A percentile compares a stretch with the other conserved stretches of the same genome.
phyloP scores from a whole-genome alignment of 495 filamentous ascomycete species.

The Choiromyces venosus region DNA sequence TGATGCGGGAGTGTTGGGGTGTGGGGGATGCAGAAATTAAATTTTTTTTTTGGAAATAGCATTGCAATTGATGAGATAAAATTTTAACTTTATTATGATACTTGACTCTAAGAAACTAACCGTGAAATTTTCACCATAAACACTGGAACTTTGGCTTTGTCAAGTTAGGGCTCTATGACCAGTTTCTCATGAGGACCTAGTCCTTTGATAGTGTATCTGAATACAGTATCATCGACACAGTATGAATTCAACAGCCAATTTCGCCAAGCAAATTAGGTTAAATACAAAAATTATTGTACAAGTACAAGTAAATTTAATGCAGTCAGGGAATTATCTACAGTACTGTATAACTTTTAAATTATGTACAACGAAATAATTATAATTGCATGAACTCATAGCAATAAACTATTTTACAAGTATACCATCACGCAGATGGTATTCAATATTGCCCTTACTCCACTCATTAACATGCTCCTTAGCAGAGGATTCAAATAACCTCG shows the following conservation, averaged over 20 bases:
- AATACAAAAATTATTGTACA: background rate
- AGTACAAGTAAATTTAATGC: no score
- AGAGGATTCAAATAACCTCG: constrained; percentile 54
- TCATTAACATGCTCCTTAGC: constrained; percentile 35
- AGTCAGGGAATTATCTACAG: background rate
- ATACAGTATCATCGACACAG: background rate
- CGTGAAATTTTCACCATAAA: background rate
- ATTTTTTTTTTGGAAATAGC: background rate
- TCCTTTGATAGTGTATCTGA: background rate
- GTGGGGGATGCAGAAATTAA: background rate
- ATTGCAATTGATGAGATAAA: background rate
- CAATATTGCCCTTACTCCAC: constrained; percentile 36
- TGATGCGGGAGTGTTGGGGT: background rate
- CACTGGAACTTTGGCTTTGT: background rate
- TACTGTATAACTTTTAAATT: constrained; percentile 12
- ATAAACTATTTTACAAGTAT: constrained; percentile 21
- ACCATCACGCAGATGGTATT: constrained; percentile 17
- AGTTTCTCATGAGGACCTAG: background rate
- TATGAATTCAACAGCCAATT: background rate
- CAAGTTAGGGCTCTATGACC: background rate
- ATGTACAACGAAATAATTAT: background rate
- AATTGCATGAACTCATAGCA: background rate
- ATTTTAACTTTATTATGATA: background rate
- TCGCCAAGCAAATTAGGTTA: no score
- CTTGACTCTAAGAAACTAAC: background rate